phyloP scores from a whole-genome alignment of 2,329 filamentous ascomycete genomes.

The Dothistroma septosporum region DNA sequence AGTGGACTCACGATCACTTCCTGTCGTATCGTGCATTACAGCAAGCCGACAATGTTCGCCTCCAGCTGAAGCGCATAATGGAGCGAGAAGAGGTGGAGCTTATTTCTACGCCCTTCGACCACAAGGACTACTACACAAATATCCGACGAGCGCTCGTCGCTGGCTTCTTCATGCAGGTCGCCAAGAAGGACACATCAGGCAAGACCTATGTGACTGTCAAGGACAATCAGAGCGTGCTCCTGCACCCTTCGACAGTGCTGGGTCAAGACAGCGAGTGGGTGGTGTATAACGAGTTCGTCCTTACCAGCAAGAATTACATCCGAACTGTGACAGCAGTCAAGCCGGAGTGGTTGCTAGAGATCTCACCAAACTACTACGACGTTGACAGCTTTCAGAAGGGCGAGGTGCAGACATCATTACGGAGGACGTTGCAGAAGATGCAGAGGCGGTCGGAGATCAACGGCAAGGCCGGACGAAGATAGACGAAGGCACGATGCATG shows the following conservation, averaged over 20 bases:
- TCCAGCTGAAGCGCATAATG: conserved; percentile 94
- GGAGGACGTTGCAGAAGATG: conserved; percentile 35
- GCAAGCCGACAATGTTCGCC: conserved; percentile 89
- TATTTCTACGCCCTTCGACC: conserved; percentile 80
- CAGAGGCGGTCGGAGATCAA: conserved; percentile 9
- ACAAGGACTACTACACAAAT: conserved; percentile 98
- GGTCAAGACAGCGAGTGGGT: conserved; percentile 92
- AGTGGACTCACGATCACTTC: conserved; percentile 98
- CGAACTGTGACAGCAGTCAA: conserved; percentile 86
- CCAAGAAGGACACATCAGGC: conserved; percentile 81
- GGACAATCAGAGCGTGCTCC: conserved; percentile 87
- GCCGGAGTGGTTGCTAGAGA: conserved; percentile 93
- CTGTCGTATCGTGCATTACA: conserved; percentile 82
- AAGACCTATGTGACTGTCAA: conserved; percentile 96
- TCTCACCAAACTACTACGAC: conserved; percentile 90
- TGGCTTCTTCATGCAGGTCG: conserved; percentile 99
- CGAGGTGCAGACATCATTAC: conserved; percentile 68
- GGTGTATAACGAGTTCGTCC: conserved; percentile 95
- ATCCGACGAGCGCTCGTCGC: conserved; percentile 87
- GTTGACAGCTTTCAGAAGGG: conserved; percentile 75
- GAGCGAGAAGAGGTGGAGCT: conserved; percentile 83
- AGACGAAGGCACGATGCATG: background rate
- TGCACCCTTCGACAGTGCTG: conserved; percentile 90
- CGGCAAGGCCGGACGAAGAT: background rate
- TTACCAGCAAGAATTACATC: conserved; percentile 98